phyloP scores from a whole-genome alignment of 2,329 filamentous ascomycete species.

The Colletotrichum tofieldiae region DNA sequence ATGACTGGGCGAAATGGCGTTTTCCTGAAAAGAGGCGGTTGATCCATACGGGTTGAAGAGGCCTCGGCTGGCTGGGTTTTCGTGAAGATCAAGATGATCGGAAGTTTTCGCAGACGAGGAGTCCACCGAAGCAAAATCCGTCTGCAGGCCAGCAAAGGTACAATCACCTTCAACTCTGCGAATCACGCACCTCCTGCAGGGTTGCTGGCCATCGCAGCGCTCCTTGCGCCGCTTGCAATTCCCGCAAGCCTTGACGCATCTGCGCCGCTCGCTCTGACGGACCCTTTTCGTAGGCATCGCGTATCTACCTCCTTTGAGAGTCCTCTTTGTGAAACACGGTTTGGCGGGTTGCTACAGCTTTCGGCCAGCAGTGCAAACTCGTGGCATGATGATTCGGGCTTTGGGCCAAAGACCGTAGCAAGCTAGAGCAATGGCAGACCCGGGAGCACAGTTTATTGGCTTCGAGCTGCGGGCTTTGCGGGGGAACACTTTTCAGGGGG shows the following conservation, averaged over 20 bases:
- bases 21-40: conserved; percentile 13
- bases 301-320: not conserved
- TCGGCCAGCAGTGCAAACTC: not conserved
- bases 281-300: conserved; percentile 46
- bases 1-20: conserved; percentile 3
- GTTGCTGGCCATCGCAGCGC: conserved; percentile 49
- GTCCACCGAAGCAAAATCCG: not conserved
- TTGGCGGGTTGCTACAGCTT: not conserved
- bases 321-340: not conserved
- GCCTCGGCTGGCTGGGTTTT: conserved; percentile 7
- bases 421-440: conserved; percentile 1
- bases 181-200: conserved; percentile 48
- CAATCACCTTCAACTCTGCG: conserved; percentile 46
- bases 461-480: conserved; percentile 15
- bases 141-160: conserved; percentile 38
- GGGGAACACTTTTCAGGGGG: conserved; percentile 22
- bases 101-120: conserved; percentile 7
- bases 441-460: not conserved
- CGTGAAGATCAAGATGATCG: not conserved
- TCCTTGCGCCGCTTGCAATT: conserved; percentile 51
- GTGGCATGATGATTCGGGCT: conserved; percentile 1
- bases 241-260: conserved; percentile 48
- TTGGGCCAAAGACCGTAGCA: not conserved
- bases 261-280: conserved; percentile 46
- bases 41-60: conserved; percentile 18